Percentiles rank a stretch among this genome's conserved stretches.
Conservation (phyloP, 2,329 filamentous ascomycete species). For the Clonostachys sp. region DNA sequence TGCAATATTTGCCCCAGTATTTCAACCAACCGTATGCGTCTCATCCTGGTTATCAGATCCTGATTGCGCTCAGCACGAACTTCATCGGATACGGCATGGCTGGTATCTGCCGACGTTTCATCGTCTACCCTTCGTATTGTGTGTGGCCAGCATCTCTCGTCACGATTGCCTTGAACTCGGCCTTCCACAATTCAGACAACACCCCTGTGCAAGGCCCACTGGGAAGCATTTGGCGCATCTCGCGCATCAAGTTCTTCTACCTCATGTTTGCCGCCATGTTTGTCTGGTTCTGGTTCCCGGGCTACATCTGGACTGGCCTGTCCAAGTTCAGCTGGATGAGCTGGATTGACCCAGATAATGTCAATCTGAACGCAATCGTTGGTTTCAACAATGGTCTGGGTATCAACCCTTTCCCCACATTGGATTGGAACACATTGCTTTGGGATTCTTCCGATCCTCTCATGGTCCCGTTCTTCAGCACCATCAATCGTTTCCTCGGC, state of each 20-base stretch:
- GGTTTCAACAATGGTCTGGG: slow-evolving; percentile 39
- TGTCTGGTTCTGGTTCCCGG: slow-evolving; percentile 54
- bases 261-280: slow-evolving; percentile 47
- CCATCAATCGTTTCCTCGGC: slow-evolving; percentile 57
- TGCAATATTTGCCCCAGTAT: slow-evolving; percentile 45
- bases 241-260: slow-evolving; percentile 47
- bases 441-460: slow-evolving; percentile 37
- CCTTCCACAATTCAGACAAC: slow-evolving; percentile 43
- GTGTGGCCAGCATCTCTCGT: slow-evolving; percentile 54
- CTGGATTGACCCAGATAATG: slow-evolving; percentile 47
- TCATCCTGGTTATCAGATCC: slow-evolving; percentile 48
- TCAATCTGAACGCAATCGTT: slow-evolving; percentile 33
- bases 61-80: slow-evolving; percentile 50
- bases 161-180: slow-evolving; percentile 48
- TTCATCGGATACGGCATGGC: slow-evolving; percentile 57
- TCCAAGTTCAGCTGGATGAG: slow-evolving; percentile 52
- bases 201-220: slow-evolving; percentile 33
- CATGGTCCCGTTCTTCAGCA: slow-evolving; percentile 51
- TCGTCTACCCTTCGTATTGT: slow-evolving; percentile 50
- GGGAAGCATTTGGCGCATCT: slow-evolving; percentile 36
- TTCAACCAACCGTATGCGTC: slow-evolving; percentile 50
- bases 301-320: slow-evolving; percentile 46
- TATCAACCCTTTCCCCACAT: slow-evolving; percentile 39
- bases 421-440: slow-evolving; percentile 42
- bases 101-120: slow-evolving; percentile 46